These are phyloP conservation scores for Bolboschoenoplectus hybrid DNA, from an alignment of 202 grass and related monocot genomes.

Conservation along the genomic window DNA sequence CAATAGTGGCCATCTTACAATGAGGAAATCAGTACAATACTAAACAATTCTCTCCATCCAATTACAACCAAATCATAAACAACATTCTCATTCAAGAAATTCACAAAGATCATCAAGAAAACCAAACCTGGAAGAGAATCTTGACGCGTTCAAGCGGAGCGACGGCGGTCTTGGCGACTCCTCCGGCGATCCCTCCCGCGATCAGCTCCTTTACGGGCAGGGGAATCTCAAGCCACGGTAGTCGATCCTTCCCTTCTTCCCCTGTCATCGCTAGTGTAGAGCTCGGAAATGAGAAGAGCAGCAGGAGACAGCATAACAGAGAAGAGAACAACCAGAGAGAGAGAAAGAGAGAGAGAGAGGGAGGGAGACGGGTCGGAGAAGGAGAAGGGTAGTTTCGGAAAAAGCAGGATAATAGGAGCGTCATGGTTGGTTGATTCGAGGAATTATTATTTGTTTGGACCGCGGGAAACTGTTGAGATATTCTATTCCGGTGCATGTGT, in stretches of 20 bases:
- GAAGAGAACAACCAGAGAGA: background rate
- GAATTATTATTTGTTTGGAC: background rate
- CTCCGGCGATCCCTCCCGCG: conserved; percentile 77
- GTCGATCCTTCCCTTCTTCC: conserved; percentile 21
- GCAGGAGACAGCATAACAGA: background rate
- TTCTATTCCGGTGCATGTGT: background rate
- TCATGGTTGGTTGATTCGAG: conserved; percentile 9
- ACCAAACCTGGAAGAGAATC: conserved; percentile 81
- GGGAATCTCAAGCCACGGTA: conserved; percentile 42
- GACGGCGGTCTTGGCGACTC: conserved; percentile 74
- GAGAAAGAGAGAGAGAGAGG: too few species aligned
- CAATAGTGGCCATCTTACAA: background rate
- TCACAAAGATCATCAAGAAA: background rate
- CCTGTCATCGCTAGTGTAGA: conserved; percentile 29
- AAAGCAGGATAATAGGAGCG: background rate
- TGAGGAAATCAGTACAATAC: too few species aligned
- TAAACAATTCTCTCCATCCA: background rate
- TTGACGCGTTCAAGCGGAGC: conserved; percentile 94
- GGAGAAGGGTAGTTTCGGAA: conserved; percentile 7
- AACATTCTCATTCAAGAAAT: background rate
- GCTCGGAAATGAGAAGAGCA: background rate
- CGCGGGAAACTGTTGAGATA: background rate
- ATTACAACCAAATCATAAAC: background rate
- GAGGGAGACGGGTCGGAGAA: background rate
- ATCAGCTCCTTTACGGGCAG: conserved; percentile 81